phyloP scores from a whole-genome alignment of 495 filamentous ascomycete species.

The Niebla homalea region DNA sequence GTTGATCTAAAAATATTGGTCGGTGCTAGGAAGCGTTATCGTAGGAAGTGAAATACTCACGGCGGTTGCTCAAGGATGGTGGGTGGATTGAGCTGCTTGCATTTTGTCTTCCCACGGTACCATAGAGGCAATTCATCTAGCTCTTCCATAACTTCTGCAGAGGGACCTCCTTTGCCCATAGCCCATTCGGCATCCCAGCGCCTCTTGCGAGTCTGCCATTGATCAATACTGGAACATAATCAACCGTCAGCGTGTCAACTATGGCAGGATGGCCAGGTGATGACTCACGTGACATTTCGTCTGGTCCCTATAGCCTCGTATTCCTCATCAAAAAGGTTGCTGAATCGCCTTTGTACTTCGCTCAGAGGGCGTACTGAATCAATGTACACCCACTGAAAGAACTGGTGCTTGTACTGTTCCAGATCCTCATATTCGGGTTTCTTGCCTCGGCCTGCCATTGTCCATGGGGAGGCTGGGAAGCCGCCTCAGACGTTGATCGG shows the following conservation, averaged over 20 bases:
- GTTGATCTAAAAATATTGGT: no score
- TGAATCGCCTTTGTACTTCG: background rate
- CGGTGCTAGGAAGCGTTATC: no score
- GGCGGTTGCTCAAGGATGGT: no score
- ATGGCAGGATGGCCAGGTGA: background rate
- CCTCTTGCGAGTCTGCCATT: background rate
- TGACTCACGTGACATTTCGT: background rate
- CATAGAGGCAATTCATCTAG: background rate
- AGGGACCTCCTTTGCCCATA: background rate
- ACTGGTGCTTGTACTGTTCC: conserved; percentile 1
- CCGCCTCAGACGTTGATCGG: no score
- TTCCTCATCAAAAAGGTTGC: background rate
- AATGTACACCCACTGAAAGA: background rate
- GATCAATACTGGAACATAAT: background rate
- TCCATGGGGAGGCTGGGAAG: no score
- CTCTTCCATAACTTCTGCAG: background rate
- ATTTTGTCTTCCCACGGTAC: background rate
- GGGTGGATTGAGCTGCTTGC: no score
- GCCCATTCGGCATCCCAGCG: background rate
- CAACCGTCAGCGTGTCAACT: background rate
- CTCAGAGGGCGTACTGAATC: background rate
- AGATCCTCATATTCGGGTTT: conserved; percentile 1
- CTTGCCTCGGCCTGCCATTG: background rate
- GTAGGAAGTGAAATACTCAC: no score
- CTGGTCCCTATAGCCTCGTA: background rate